Evolutionary conservation across 805 yeast genomes (phyloP).

Genomic region (Candida andamanensis): DNA sequence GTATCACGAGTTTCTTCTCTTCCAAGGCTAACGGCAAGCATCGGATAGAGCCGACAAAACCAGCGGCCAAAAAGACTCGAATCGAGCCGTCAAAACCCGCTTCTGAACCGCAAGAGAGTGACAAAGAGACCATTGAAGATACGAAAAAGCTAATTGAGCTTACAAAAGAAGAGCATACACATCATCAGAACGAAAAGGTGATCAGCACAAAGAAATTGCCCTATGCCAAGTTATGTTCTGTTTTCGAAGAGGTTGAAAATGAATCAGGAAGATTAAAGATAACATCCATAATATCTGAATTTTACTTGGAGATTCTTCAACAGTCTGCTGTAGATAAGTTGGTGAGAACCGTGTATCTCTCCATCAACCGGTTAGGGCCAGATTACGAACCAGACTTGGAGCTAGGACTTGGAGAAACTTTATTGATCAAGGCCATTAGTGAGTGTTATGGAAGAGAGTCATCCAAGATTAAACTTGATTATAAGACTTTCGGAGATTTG

Average conservation of each 20-base stretch:
- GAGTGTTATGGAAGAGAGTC: slow-evolving; percentile 83
- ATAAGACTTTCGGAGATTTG: slow-evolving; percentile 79
- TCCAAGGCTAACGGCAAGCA: slow-evolving; percentile 6
- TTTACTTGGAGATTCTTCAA: slow-evolving; percentile 59
- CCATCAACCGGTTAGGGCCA: slow-evolving; percentile 87
- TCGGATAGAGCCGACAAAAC: too few relatives aligned
- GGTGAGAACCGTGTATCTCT: slow-evolving; percentile 71
- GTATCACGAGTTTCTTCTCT: slow-evolving; percentile 28
- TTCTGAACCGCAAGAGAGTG: too few relatives aligned
- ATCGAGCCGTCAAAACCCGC: not conserved
- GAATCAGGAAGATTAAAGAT: slow-evolving; percentile 84
- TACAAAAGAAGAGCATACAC: slow-evolving; percentile 8
- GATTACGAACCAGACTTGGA: slow-evolving; percentile 91
- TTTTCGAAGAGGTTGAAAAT: slow-evolving; percentile 72
- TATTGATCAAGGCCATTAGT: slow-evolving; percentile 80
- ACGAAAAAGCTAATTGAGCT: slow-evolving; percentile 10
- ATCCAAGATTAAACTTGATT: slow-evolving; percentile 66
- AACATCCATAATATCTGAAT: slow-evolving; percentile 66
- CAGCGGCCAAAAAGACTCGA: not conserved
- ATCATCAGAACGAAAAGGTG: slow-evolving; percentile 6
- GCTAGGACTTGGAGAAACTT: slow-evolving; percentile 87
- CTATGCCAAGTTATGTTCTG: slow-evolving; percentile 45
- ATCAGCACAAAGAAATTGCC: slow-evolving; percentile 16
- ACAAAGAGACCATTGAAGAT: too few relatives aligned
- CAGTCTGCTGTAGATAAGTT: slow-evolving; percentile 43